A percentile compares a stretch with the other conserved stretches of the same genome.
Conservation (phyloP, 176 grass and related monocot genomes). For the Pontederia paniculata region DNA sequence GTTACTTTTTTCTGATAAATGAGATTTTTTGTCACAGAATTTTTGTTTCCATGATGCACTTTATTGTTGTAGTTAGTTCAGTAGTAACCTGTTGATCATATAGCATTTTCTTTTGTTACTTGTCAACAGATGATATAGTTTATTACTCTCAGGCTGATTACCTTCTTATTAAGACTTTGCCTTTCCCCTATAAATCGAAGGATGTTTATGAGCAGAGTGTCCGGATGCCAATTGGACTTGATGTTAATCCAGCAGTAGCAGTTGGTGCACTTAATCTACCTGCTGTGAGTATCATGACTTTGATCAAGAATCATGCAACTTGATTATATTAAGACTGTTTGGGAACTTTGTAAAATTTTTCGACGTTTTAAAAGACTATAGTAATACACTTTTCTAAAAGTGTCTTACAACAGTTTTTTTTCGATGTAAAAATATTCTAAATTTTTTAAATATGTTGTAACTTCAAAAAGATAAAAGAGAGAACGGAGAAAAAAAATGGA, state of each 20-base stretch:
- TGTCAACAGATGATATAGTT: background rate
- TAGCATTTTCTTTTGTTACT: background rate
- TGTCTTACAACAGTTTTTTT: no score
- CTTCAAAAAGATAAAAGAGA: no score
- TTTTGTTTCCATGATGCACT: no score
- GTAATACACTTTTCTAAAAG: no score
- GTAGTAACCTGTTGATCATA: no score
- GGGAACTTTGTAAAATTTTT: no score
- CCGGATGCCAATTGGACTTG: slow-evolving; percentile 90
- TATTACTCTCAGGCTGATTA: slow-evolving; percentile 54
- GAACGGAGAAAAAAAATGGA: no score
- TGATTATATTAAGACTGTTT: no score
- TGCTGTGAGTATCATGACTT: slow-evolving; percentile 40
- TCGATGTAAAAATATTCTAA: no score
- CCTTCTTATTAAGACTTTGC: slow-evolving; percentile 49
- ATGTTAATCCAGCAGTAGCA: slow-evolving; percentile 68
- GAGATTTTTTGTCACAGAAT: no score
- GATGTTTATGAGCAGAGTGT: slow-evolving; percentile 86
- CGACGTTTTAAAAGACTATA: no score
- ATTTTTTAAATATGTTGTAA: no score
- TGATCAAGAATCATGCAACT: background rate
- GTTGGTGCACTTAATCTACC: slow-evolving; percentile 70
- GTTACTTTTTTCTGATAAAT: background rate
- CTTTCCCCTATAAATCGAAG: slow-evolving; percentile 65
- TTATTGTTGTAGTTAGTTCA: background rate